Conservation (phyloP, 768 basidiomycete species). For the Coprinopsis strossmayeri region DNA sequence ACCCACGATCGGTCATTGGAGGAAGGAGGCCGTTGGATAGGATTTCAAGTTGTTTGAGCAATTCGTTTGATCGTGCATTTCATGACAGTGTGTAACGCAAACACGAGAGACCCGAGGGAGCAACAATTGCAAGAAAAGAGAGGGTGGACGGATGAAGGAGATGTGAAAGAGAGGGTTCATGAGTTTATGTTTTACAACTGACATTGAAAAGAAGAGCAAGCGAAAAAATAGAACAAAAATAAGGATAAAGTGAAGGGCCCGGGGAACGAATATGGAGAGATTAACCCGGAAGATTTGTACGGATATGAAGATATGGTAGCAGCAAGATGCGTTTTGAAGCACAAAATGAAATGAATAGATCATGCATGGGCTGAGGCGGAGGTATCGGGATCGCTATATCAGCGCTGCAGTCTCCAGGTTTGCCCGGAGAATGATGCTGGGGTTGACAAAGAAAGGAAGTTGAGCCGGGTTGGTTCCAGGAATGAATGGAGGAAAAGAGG, state of each 20-base stretch:
- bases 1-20: too few species aligned
- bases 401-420: slow-evolving; percentile 62
- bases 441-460: slow-evolving; percentile 21
- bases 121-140: slow-evolving; percentile 7
- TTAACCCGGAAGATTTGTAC: background rate
- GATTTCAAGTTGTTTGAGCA: too few species aligned
- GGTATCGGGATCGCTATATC: slow-evolving; percentile 34
- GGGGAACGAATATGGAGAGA: slow-evolving; percentile 2
- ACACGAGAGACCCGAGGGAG: background rate
- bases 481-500: slow-evolving; percentile 7
- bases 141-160: too few species aligned
- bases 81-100: background rate
- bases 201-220: slow-evolving; percentile 8
- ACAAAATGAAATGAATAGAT: background rate
- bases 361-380: background rate
- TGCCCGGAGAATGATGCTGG: slow-evolving; percentile 62
- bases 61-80: too few species aligned
- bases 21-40: too few species aligned
- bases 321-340: background rate
- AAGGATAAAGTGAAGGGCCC: slow-evolving; percentile 6
- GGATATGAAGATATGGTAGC: background rate
- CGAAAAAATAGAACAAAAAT: background rate
- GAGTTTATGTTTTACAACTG: slow-evolving; percentile 11
- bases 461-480: slow-evolving; percentile 23
- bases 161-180: slow-evolving; percentile 2